phyloP scores from a whole-genome alignment of 768 basidiomycete genomes.

The Xerocomellus amylosporus region DNA sequence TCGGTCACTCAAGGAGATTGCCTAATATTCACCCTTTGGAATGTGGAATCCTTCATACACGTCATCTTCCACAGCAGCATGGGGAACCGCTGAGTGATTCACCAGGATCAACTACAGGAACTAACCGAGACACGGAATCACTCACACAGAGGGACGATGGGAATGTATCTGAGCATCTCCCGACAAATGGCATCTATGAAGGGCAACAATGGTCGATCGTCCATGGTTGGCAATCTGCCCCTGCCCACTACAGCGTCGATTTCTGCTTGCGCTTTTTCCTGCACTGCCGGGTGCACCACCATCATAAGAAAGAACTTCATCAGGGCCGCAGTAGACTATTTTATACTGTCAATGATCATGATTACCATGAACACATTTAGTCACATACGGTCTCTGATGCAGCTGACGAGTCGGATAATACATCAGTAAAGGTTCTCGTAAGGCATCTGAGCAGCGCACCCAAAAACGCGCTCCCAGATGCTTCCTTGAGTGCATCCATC shows the following conservation, averaged over 20 bases:
- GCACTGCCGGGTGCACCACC: neutral
- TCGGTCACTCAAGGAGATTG: neutral
- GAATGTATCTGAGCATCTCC: neutral
- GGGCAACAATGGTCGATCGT: constrained; percentile 12
- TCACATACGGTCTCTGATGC: constrained; percentile 5
- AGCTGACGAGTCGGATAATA: neutral
- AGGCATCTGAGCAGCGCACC: neutral
- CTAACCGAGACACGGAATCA: neutral
- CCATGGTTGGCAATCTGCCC: neutral
- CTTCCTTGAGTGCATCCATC: neutral
- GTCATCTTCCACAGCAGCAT: constrained; percentile 36
- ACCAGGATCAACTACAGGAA: neutral
- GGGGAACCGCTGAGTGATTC: constrained; percentile 22
- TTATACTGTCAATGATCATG: neutral
- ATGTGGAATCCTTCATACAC: constrained; percentile 46
- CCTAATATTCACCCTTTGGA: constrained; percentile 31
- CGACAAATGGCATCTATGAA: constrained; percentile 6
- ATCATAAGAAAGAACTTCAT: constrained; percentile 15
- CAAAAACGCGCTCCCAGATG: constrained; percentile 1
- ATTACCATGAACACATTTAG: neutral
- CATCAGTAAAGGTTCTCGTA: neutral
- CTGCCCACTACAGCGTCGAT: constrained; percentile 6
- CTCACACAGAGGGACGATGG: constrained; percentile 6
- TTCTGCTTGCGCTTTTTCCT: constrained; percentile 5
- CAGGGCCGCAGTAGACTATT: neutral